A percentile compares a stretch with the other conserved stretches of the same genome.
Evolutionary conservation across 148 eudicot species (phyloP).

Genomic region (Silene uniflora): DNA sequence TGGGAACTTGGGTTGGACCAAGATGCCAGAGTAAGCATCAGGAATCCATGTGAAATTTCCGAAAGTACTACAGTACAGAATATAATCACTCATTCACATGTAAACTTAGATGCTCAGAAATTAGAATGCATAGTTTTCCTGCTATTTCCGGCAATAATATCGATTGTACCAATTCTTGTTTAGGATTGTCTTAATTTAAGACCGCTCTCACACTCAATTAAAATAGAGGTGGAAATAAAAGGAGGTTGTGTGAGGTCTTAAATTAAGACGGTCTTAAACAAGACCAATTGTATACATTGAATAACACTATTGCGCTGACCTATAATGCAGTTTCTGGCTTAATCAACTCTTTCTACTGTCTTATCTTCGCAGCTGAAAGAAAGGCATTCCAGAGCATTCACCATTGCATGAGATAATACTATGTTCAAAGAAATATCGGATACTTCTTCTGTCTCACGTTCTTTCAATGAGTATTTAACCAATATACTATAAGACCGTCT

Average conservation of each 20-base stretch:
- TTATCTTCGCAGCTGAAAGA: background rate
- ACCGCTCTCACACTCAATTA: no score
- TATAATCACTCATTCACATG: conserved; percentile 24
- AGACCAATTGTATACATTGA: background rate
- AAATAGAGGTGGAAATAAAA: no score
- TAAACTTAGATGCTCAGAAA: background rate
- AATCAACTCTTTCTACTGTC: background rate
- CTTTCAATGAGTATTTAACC: no score
- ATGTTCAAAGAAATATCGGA: no score
- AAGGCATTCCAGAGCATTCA: conserved; percentile 11
- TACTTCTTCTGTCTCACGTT: background rate
- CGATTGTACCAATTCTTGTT: no score
- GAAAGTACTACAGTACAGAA: conserved; percentile 18
- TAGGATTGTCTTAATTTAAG: no score
- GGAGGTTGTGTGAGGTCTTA: no score
- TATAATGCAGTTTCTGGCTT: background rate
- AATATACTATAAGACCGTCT: no score
- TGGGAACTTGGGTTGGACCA: conserved; percentile 19
- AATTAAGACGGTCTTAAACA: no score
- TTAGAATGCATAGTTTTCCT: conserved; percentile 1
- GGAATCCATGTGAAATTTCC: conserved; percentile 49
- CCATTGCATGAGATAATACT: conserved; percentile 24
- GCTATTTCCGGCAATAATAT: background rate
- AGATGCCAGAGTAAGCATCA: conserved; percentile 41
- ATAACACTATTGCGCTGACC: background rate